These are phyloP conservation scores for Scalesia atractyloides DNA, from an alignment of 129 eudicot species.

Conservation along the genomic window DNA sequence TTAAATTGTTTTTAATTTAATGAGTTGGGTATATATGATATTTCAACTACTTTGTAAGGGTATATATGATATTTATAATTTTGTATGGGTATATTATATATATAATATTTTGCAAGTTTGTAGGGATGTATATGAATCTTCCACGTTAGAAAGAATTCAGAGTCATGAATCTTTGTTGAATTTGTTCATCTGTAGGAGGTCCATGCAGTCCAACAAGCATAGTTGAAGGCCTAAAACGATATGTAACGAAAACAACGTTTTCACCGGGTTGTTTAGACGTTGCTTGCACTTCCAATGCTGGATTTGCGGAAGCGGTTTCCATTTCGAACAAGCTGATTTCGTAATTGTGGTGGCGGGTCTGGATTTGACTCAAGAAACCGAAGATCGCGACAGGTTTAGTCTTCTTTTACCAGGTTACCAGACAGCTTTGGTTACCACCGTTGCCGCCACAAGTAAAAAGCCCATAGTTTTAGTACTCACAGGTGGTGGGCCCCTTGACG, in stretches of 20 bases:
- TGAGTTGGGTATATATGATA: too few species aligned
- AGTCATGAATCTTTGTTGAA: too few species aligned
- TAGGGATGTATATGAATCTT: too few species aligned
- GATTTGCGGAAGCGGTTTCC: slow-evolving; percentile 58
- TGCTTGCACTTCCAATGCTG: slow-evolving; percentile 56
- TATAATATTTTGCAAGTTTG: too few species aligned
- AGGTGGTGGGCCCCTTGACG: slow-evolving; percentile 92
- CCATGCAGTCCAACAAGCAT: slow-evolving; percentile 70
- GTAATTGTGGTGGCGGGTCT: slow-evolving; percentile 81
- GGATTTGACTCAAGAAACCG: slow-evolving; percentile 86
- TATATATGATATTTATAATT: too few species aligned
- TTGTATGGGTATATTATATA: too few species aligned
- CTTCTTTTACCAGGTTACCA: slow-evolving; percentile 95
- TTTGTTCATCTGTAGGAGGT: slow-evolving; percentile 47
- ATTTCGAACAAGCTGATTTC: slow-evolving; percentile 58
- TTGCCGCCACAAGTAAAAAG: slow-evolving; percentile 60
- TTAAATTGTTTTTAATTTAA: too few species aligned
- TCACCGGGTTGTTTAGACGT: slow-evolving; percentile 71
- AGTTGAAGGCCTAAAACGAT: slow-evolving; percentile 54
- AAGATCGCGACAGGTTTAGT: slow-evolving; percentile 82
- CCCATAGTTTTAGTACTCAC: slow-evolving; percentile 76
- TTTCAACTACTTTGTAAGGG: too few species aligned
- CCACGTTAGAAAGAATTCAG: too few species aligned
- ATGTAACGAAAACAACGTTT: slow-evolving; percentile 45
- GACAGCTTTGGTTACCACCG: slow-evolving; percentile 47